Evolutionary conservation across 2,329 filamentous ascomycete species (phyloP).

Genomic region (Tolypocladium sp.): DNA sequence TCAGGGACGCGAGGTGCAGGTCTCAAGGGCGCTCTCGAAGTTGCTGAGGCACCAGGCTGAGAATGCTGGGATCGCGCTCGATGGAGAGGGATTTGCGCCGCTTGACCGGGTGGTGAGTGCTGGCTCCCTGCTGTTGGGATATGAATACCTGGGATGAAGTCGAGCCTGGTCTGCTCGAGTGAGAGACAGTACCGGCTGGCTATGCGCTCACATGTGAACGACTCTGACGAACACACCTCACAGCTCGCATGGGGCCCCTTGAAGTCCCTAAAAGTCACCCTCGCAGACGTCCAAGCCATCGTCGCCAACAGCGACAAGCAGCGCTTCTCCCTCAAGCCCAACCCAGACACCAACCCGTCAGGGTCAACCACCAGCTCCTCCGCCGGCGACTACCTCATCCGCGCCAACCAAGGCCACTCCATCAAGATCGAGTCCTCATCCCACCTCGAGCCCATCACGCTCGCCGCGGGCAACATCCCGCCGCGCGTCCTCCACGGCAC

Average conservation of each 20-base stretch:
- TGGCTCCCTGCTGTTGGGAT: not conserved
- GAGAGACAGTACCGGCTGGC: not conserved
- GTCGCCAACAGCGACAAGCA: constrained; percentile 81
- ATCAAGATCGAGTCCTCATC: constrained; percentile 65
- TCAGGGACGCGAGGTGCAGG: constrained; percentile 32
- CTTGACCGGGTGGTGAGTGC: constrained; percentile 49
- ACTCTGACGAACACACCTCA: constrained; percentile 1
- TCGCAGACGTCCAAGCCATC: constrained; percentile 61
- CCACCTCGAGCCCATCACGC: constrained; percentile 59
- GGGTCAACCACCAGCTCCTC: constrained; percentile 25
- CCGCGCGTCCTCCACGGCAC: constrained; percentile 75
- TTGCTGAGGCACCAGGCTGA: constrained; percentile 48
- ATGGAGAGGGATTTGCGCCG: constrained; percentile 49
- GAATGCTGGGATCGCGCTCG: constrained; percentile 46
- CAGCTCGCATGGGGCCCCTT: constrained; percentile 50
- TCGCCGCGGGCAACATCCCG: constrained; percentile 50
- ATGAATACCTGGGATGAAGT: not conserved
- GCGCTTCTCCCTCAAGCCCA: constrained; percentile 70
- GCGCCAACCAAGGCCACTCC: constrained; percentile 91
- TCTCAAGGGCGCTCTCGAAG: constrained; percentile 45
- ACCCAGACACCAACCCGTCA: constrained; percentile 17
- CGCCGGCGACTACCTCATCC: constrained; percentile 70
- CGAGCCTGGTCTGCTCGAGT: not conserved
- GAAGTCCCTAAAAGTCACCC: constrained; percentile 60
- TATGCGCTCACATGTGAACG: not conserved